These are phyloP conservation scores for Bimuria novae-zelandiae DNA, from an alignment of 2,329 filamentous ascomycete species.

Conservation along the genomic window DNA sequence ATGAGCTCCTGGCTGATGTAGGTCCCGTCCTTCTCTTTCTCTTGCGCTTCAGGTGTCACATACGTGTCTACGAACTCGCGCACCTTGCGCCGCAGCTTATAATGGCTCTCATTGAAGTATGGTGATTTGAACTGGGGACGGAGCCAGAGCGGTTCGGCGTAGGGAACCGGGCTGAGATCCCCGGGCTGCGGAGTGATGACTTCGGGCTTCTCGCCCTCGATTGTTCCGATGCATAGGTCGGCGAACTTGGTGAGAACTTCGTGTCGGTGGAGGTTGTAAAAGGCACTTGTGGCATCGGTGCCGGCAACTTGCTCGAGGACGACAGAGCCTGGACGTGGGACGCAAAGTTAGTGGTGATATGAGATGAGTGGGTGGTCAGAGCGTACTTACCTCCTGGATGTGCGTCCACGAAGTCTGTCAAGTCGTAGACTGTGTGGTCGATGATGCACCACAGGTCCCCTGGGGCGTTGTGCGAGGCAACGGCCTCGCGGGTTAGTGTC, in stretches of 20 bases:
- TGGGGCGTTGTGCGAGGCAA: constrained; percentile 75
- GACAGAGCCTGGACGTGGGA: constrained; percentile 62
- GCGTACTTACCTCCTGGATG: constrained; percentile 74
- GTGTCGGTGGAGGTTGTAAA: constrained; percentile 91
- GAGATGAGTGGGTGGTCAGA: neutral
- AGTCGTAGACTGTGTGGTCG: constrained; percentile 85
- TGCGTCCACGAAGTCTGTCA: constrained; percentile 81
- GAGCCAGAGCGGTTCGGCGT: constrained; percentile 85
- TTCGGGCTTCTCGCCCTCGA: constrained; percentile 75
- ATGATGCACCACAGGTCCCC: constrained; percentile 83
- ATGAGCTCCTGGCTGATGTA: constrained; percentile 73
- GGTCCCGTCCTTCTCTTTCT: constrained; percentile 74
- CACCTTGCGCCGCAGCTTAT: constrained; percentile 68
- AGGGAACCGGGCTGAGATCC: constrained; percentile 77
- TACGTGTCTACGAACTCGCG: constrained; percentile 74
- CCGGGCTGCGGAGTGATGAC: constrained; percentile 71
- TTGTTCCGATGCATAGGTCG: constrained; percentile 73
- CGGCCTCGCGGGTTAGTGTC: constrained; percentile 59
- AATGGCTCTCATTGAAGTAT: constrained; percentile 79
- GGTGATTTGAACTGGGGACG: constrained; percentile 75
- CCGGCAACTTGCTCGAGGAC: constrained; percentile 82
- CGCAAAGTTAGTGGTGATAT: too few species aligned
- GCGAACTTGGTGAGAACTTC: constrained; percentile 85
- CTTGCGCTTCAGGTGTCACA: constrained; percentile 73
- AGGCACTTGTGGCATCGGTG: constrained; percentile 77